Evolutionary conservation across 331 rosid species (phyloP), one percentile per base, ranked within the genome.

Genomic region (Malus hybrid): DNA sequence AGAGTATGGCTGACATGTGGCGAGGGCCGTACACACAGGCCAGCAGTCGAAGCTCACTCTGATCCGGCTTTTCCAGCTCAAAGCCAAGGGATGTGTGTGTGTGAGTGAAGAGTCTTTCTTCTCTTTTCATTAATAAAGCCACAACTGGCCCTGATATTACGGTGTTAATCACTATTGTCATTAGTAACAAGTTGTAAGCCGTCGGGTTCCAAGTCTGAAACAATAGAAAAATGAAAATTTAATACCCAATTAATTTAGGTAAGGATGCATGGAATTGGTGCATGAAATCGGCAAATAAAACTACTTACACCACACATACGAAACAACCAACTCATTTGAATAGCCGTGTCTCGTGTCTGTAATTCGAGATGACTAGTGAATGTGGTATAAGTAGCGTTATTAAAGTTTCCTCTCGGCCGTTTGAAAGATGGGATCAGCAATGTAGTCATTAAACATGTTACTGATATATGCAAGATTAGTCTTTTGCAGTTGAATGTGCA

Each of bases 11-110:
- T 0, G 96, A 54, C 28, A 89, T 76, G 50, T 92, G 96, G 15
- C 97, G 96, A 57, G 96, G 92, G 33, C 96, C 92, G 5, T 92
- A 92, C n/a, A 87, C 93, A 39, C 99, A 92, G 1, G 92, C 93
- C 10, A 94, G 70, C 27, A 84, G 70, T 10, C 93, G 76, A 19
- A 91, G 93, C 81, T 93, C 96, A 0, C 82, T 83, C 31, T 62
- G 67, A 11, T 75, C 89, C 5, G 83, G 39, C 66, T 77, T 54
- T 1, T 79, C 83, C 1, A 78, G 70, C 50, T 90, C 97, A 27
- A 18, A n/a, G 31, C 59, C 36, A 1, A 92, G 80, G 1, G 88
- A 82, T 0, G 92, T 90, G 44, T 79, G 65, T n/a, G 80, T 74
- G 77, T 86, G 90, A 24, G 90, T 64, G 72, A 89, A 89, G 72